Evolutionary conservation across 495 filamentous ascomycete species (phyloP).

Genomic region (Aspergillus affinis): DNA sequence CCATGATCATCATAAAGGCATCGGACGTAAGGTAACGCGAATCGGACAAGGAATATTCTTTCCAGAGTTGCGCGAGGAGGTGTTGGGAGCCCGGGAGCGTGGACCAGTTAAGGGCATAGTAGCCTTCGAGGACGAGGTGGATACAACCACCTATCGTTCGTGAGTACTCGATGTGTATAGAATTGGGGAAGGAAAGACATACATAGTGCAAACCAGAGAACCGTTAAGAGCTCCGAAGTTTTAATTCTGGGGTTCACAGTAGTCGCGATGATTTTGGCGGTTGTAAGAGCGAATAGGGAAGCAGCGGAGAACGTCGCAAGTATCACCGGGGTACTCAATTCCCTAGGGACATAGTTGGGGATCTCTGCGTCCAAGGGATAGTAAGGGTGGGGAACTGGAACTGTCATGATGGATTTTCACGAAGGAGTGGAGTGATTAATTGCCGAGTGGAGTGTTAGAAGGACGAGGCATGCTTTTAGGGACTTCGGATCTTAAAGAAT

Average conservation of each 20-base stretch:
- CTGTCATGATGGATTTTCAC: too few relatives aligned
- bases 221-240: conserved; percentile 40
- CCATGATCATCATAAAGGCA: conserved; percentile 73
- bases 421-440: too few relatives aligned
- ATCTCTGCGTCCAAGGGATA: conserved; percentile 58
- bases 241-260: conserved; percentile 37
- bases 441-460: too few relatives aligned
- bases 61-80: conserved; percentile 74
- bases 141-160: conserved; percentile 63
- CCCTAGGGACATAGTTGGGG: conserved; percentile 53
- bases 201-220: conserved; percentile 59
- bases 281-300: conserved; percentile 43
- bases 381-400: conserved; percentile 55
- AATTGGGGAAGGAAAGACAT: conserved; percentile 10
- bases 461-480: too few relatives aligned
- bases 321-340: conserved; percentile 43
- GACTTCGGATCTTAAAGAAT: too few relatives aligned
- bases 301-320: conserved; percentile 46
- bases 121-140: conserved; percentile 75
- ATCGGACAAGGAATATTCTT: conserved; percentile 77
- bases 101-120: conserved; percentile 60
- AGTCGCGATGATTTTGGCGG: conserved; percentile 41
- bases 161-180: too few relatives aligned
- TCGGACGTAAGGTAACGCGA: conserved; percentile 72
- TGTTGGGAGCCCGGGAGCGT: conserved; percentile 44